Conservation (phyloP, 805 yeast species). For the Candida maris region DNA sequence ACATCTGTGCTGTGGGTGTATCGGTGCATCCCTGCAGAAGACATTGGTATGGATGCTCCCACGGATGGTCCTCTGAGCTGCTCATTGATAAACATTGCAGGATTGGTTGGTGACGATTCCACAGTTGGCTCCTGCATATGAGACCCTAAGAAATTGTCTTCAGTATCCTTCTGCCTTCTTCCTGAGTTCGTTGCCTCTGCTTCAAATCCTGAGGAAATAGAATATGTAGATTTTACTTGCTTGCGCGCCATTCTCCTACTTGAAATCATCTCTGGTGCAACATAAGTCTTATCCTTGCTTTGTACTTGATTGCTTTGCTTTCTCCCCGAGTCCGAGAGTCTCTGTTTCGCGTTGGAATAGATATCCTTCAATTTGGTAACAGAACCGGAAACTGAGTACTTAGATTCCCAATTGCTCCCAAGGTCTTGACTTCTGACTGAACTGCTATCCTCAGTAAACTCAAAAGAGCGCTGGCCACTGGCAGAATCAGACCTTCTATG, state of each 20-base stretch:
- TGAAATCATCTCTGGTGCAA: slow-evolving; percentile 67
- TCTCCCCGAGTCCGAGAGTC: slow-evolving; percentile 7
- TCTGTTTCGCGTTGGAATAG: slow-evolving; percentile 51
- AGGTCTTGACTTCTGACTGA: no score
- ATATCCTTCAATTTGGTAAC: slow-evolving; percentile 63
- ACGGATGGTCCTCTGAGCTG: slow-evolving; percentile 14
- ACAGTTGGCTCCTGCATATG: background rate
- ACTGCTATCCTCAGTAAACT: background rate
- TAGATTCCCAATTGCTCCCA: no score
- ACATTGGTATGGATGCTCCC: slow-evolving; percentile 3
- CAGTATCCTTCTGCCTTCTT: no score
- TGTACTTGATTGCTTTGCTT: slow-evolving; percentile 1
- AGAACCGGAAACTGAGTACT: slow-evolving; percentile 37
- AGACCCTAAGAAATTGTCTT: background rate
- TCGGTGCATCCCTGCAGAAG: background rate
- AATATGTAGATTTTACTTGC: slow-evolving; percentile 1
- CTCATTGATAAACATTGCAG: slow-evolving; percentile 26
- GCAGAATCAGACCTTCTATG: background rate
- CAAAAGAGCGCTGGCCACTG: background rate
- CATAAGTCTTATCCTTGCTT: slow-evolving; percentile 16
- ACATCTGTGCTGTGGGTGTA: background rate
- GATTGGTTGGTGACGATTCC: slow-evolving; percentile 14
- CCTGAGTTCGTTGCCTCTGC: no score
- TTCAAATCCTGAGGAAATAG: no score
- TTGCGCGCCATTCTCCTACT: slow-evolving; percentile 38